These are phyloP conservation scores for Hypoxylon fuscum DNA, from an alignment of 495 filamentous ascomycete species.

Conservation along the genomic window DNA sequence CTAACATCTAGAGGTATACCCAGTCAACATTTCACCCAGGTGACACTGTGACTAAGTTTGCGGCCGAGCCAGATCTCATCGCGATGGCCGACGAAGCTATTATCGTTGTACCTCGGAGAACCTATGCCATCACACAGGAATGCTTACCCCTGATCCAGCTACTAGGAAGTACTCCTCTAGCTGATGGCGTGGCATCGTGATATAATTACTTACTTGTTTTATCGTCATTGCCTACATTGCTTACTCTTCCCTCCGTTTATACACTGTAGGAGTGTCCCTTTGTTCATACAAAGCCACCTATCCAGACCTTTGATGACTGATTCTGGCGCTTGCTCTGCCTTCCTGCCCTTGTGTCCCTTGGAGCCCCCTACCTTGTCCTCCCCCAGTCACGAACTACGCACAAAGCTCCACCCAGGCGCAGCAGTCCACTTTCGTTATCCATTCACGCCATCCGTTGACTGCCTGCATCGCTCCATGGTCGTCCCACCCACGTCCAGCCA, in stretches of 20 bases:
- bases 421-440: slow-evolving; percentile 13
- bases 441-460: slow-evolving; percentile 40
- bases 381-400: slow-evolving; percentile 38
- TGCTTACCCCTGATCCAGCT: neutral
- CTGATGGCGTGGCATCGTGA: slow-evolving; percentile 26
- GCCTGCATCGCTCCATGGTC: slow-evolving; percentile 47
- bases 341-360: slow-evolving; percentile 11
- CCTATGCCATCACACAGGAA: slow-evolving; percentile 4
- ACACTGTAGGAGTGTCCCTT: slow-evolving; percentile 11
- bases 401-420: slow-evolving; percentile 30
- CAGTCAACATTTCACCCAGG: slow-evolving; percentile 7
- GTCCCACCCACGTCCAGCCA: slow-evolving; percentile 44
- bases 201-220: slow-evolving; percentile 20
- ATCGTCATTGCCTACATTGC: slow-evolving; percentile 38
- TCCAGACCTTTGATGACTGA: slow-evolving; percentile 4
- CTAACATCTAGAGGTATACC: slow-evolving; percentile 9
- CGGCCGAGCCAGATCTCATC: slow-evolving; percentile 30
- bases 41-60: slow-evolving; percentile 31
- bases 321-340: slow-evolving; percentile 4
- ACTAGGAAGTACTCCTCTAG: slow-evolving; percentile 24
- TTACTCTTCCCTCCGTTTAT: slow-evolving; percentile 28
- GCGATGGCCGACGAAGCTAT: slow-evolving; percentile 5
- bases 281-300: slow-evolving; percentile 12
- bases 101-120: slow-evolving; percentile 23
- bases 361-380: slow-evolving; percentile 41